Evolutionary conservation across 2,329 filamentous ascomycete genomes (phyloP).

Genomic region (Thermoascus crustaceus): DNA sequence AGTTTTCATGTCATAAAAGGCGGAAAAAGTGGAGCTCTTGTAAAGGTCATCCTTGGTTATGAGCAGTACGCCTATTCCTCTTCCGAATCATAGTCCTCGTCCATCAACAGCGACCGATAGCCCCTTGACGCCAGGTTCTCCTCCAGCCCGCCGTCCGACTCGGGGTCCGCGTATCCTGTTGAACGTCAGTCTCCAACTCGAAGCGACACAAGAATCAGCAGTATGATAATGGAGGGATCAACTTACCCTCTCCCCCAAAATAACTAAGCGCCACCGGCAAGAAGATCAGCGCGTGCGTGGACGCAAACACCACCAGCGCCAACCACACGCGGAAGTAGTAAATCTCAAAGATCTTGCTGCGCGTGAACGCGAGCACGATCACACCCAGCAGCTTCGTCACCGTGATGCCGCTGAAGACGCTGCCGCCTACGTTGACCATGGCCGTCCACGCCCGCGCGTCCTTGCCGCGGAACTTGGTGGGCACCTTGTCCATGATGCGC

Average conservation of each 20-base stretch:
- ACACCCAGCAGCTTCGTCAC: slow-evolving; percentile 92
- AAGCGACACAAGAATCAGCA: too few species aligned
- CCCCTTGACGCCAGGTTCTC: slow-evolving; percentile 75
- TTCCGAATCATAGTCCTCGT: slow-evolving; percentile 68
- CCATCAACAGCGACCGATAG: slow-evolving; percentile 68
- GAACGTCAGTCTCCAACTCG: slow-evolving; percentile 12
- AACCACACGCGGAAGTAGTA: slow-evolving; percentile 99
- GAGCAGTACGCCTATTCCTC: slow-evolving; percentile 38
- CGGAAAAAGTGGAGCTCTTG: not conserved
- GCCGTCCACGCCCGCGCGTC: slow-evolving; percentile 88
- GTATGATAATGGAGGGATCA: slow-evolving; percentile 3
- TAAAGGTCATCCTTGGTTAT: too few species aligned
- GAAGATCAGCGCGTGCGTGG: slow-evolving; percentile 81
- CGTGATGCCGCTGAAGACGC: slow-evolving; percentile 92
- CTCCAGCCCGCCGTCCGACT: slow-evolving; percentile 78
- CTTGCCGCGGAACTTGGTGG: slow-evolving; percentile 67
- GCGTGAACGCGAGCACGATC: slow-evolving; percentile 82
- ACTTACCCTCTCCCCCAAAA: slow-evolving; percentile 66
- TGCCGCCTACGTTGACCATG: slow-evolving; percentile 87
- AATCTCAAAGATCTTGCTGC: slow-evolving; percentile 98
- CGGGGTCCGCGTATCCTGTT: slow-evolving; percentile 71
- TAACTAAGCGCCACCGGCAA: slow-evolving; percentile 83
- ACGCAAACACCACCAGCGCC: slow-evolving; percentile 80
- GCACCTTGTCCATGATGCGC: slow-evolving; percentile 71
- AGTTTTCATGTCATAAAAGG: slow-evolving; percentile 1